Evolutionary conservation across 2,329 filamentous ascomycete genomes (phyloP).

Genomic region (Amauroascus niger): DNA sequence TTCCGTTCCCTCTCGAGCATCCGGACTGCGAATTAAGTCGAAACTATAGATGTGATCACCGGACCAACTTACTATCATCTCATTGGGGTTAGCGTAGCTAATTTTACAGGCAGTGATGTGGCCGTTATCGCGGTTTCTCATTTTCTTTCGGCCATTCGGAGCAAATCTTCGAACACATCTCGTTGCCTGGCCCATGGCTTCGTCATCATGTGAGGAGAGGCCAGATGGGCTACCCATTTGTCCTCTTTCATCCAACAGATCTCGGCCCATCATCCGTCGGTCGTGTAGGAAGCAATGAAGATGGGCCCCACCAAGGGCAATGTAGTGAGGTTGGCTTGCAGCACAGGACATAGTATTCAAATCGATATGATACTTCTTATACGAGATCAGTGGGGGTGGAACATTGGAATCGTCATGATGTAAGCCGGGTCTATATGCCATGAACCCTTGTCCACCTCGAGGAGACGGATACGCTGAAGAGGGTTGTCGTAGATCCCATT

Average conservation of each 20-base stretch:
- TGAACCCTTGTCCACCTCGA: conserved; percentile 37
- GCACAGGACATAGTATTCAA: conserved; percentile 61
- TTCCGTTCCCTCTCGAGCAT: conserved; percentile 40
- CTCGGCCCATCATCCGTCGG: conserved; percentile 56
- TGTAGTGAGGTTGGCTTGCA: conserved; percentile 58
- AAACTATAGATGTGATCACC: conserved; percentile 58
- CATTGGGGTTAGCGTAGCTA: conserved; percentile 57
- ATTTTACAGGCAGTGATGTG: conserved; percentile 64
- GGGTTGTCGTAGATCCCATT: conserved; percentile 58
- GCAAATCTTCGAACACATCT: conserved; percentile 58
- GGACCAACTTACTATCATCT: conserved; percentile 60
- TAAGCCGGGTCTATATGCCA: conserved; percentile 33
- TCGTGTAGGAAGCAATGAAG: conserved; percentile 61
- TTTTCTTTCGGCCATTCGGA: conserved; percentile 47
- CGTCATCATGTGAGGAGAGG: conserved; percentile 43
- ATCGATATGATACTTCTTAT: conserved; percentile 53
- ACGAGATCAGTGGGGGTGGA: conserved; percentile 57
- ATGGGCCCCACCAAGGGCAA: conserved; percentile 58
- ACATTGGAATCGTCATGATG: conserved; percentile 43
- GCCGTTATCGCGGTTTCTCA: conserved; percentile 43
- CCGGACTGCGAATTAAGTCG: conserved; percentile 51
- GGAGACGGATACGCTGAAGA: conserved; percentile 53
- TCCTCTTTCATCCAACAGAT: conserved; percentile 47
- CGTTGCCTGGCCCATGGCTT: conserved; percentile 50
- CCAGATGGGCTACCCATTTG: conserved; percentile 33